phyloP scores from a whole-genome alignment of 2,329 filamentous ascomycete species.

The Beauveria bassiana region DNA sequence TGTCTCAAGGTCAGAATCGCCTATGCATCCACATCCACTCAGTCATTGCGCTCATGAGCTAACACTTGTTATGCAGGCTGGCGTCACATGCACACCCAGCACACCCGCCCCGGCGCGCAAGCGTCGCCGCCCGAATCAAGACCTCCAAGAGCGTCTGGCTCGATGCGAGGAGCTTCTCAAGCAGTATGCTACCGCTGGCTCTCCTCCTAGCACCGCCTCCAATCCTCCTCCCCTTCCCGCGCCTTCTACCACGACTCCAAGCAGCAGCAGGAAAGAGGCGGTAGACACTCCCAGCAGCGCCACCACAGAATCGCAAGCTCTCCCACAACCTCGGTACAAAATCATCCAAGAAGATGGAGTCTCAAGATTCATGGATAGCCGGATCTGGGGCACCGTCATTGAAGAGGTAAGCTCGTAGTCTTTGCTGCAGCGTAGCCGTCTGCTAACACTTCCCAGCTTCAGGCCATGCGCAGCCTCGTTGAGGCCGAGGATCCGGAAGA shows the following conservation, averaged over 20 bases:
- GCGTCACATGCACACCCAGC: conserved; percentile 51
- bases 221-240: conserved; percentile 15
- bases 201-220: conserved; percentile 20
- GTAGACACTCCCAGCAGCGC: conserved; percentile 14
- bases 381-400: conserved; percentile 45
- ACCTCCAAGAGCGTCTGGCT: conserved; percentile 52
- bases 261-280: neutral
- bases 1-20: conserved; percentile 44
- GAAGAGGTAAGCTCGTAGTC: conserved; percentile 37
- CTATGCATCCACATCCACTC: neutral
- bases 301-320: conserved; percentile 19
- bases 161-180: conserved; percentile 52
- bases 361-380: conserved; percentile 50
- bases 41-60: neutral
- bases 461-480: conserved; percentile 52
- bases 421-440: neutral
- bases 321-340: conserved; percentile 42
- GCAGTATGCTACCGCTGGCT: conserved; percentile 42
- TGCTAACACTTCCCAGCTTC: conserved; percentile 33
- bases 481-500: conserved; percentile 43
- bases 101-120: conserved; percentile 53
- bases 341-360: conserved; percentile 48
- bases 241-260: neutral
- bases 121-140: conserved; percentile 51
- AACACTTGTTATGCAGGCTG: conserved; percentile 35